These are phyloP conservation scores for Suhomyces prunicola DNA, from an alignment of 805 yeast genomes.

Conservation along the genomic window DNA sequence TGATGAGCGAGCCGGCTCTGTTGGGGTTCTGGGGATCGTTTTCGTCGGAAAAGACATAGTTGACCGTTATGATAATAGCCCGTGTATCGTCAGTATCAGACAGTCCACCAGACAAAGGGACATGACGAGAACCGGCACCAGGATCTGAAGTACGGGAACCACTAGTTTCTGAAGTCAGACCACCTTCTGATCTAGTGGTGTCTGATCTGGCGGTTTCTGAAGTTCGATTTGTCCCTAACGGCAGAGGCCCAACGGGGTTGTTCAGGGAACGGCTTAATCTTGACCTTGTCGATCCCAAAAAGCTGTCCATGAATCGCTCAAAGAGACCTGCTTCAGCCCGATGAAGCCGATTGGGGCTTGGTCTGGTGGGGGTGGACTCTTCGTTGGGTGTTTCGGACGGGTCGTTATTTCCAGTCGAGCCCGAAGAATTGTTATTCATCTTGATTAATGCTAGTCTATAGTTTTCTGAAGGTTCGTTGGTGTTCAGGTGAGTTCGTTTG, in stretches of 20 bases:
- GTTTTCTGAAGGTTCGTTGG: no score
- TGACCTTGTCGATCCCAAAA: conserved; percentile 11
- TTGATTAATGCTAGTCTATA: background rate
- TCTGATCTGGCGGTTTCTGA: no score
- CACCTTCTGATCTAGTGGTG: background rate
- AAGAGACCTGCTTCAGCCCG: conserved; percentile 15
- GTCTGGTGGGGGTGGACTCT: background rate
- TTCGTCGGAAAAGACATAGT: conserved; percentile 42
- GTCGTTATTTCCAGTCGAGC: background rate
- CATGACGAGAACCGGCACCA: background rate
- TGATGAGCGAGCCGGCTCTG: conserved; percentile 55
- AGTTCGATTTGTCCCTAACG: background rate
- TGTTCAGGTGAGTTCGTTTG: no score
- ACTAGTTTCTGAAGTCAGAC: background rate
- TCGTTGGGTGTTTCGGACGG: background rate
- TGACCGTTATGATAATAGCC: conserved; percentile 43
- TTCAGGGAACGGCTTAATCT: background rate
- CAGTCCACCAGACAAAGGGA: background rate
- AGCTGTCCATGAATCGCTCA: conserved; percentile 23
- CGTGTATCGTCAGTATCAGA: conserved; percentile 18
- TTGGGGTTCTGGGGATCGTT: conserved; percentile 36
- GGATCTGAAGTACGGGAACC: background rate
- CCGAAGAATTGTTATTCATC: background rate
- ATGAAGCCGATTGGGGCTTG: background rate
- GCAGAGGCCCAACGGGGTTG: background rate